These are phyloP conservation scores for Talaromyces islandicus DNA, from an alignment of 2,329 filamentous ascomycete species.

Conservation along the genomic window DNA sequence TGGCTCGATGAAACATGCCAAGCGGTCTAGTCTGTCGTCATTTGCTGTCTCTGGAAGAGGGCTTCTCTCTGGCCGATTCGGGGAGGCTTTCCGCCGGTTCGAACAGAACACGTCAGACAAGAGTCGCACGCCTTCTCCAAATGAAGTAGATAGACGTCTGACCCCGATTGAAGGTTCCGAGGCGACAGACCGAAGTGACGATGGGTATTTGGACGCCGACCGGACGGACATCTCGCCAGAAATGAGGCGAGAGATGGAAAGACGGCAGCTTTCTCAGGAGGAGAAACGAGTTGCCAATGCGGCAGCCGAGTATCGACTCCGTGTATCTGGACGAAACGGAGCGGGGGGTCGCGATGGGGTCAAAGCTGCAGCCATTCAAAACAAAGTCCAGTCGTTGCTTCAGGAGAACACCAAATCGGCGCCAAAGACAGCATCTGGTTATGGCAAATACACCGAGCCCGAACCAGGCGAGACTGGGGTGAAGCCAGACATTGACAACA, in stretches of 20 bases:
- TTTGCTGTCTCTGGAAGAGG: constrained; percentile 69
- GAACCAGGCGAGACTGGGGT: constrained; percentile 31
- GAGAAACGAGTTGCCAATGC: constrained; percentile 84
- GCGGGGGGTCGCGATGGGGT: constrained; percentile 45
- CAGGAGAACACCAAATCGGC: constrained; percentile 63
- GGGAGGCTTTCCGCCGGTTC: constrained; percentile 89
- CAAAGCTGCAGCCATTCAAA: constrained; percentile 80
- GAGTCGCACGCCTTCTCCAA: constrained; percentile 33
- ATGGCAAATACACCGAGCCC: constrained; percentile 75
- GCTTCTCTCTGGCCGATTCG: constrained; percentile 80
- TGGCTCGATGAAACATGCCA: constrained; percentile 54
- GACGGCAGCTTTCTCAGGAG: constrained; percentile 73
- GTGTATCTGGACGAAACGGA: constrained; percentile 58
- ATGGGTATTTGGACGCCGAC: constrained; percentile 61
- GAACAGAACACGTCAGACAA: constrained; percentile 52
- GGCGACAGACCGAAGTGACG: constrained; percentile 62
- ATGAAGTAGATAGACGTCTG: constrained; percentile 41
- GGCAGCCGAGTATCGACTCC: constrained; percentile 78
- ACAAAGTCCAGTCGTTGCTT: constrained; percentile 78
- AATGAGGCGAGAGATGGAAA: constrained; percentile 83
- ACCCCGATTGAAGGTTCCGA: constrained; percentile 74
- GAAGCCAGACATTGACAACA: constrained; percentile 15
- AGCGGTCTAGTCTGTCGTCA: constrained; percentile 66
- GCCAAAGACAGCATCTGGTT: constrained; percentile 74
- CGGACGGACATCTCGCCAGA: constrained; percentile 74